Evolutionary conservation across 768 basidiomycete species (phyloP).

Genomic region (Tricholoma sp.): DNA sequence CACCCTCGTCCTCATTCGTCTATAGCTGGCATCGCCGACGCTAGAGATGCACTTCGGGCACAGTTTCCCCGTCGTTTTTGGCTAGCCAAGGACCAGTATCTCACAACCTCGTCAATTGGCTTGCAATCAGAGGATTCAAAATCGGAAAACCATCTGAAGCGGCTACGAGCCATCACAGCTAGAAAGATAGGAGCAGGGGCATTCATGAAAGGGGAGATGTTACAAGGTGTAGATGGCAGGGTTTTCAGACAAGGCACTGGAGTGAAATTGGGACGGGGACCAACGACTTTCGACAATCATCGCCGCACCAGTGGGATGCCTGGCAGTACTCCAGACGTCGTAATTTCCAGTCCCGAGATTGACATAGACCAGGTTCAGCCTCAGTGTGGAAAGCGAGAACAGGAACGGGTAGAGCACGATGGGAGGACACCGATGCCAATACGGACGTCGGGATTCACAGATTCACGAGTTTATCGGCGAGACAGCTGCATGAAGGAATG

Average conservation of each 20-base stretch:
- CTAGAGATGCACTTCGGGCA: conserved; percentile 10
- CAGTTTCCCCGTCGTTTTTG: not conserved
- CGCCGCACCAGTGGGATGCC: not conserved
- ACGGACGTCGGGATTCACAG: not conserved
- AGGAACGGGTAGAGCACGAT: not conserved
- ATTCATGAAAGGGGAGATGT: conserved; percentile 13
- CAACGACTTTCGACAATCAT: not conserved
- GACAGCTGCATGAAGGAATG: not conserved
- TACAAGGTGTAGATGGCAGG: conserved; percentile 6
- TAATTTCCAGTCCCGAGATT: not conserved
- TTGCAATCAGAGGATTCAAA: not conserved
- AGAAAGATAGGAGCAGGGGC: conserved; percentile 9
- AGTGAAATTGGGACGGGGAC: not conserved
- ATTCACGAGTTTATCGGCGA: not conserved
- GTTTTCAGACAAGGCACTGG: conserved; percentile 2
- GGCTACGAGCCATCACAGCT: not conserved
- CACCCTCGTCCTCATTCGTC: not conserved
- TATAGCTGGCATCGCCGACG: conserved; percentile 12
- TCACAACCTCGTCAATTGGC: not conserved
- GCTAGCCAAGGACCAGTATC: not conserved
- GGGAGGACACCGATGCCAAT: not conserved
- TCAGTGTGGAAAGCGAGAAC: not conserved
- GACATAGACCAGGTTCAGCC: not conserved
- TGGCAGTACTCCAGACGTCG: not conserved
- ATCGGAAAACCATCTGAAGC: not conserved